Evolutionary conservation across 2,329 filamentous ascomycete genomes (phyloP).

Genomic region (Fusarium protoensiforme): DNA sequence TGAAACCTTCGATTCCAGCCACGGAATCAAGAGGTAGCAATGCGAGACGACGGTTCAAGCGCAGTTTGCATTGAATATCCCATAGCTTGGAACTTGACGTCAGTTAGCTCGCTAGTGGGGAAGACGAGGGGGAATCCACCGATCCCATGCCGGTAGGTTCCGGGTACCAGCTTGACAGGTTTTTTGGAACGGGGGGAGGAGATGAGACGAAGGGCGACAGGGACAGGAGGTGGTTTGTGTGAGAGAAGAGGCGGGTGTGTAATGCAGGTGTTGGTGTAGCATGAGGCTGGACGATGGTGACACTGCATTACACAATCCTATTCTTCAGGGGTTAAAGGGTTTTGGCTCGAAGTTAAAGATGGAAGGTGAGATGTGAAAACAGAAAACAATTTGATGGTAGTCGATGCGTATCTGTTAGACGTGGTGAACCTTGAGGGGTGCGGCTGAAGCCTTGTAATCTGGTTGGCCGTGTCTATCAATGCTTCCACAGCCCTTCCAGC

Average conservation of each 20-base stretch:
- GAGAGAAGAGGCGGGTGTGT: conserved; percentile 19
- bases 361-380: neutral
- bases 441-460: neutral
- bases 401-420: neutral
- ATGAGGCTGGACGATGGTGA: neutral
- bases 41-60: conserved; percentile 30
- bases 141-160: conserved; percentile 20
- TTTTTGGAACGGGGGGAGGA: neutral
- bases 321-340: conserved; percentile 7
- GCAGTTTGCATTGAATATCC: conserved; percentile 14
- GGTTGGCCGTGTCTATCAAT: neutral
- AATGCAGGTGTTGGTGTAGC: conserved; percentile 2
- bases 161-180: conserved; percentile 14
- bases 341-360: neutral
- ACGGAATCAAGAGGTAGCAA: conserved; percentile 17
- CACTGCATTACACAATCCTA: conserved; percentile 5
- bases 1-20: conserved; percentile 34
- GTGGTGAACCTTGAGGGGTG: conserved; percentile 2
- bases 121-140: conserved; percentile 11
- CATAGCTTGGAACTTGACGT: conserved; percentile 5
- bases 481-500: neutral
- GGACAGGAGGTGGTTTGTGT: conserved; percentile 21
- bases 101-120: conserved; percentile 8
- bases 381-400: conserved; percentile 6
- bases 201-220: conserved; percentile 36